phyloP scores from a whole-genome alignment of 202 grass and related monocot species.

The Zizania palustris region DNA sequence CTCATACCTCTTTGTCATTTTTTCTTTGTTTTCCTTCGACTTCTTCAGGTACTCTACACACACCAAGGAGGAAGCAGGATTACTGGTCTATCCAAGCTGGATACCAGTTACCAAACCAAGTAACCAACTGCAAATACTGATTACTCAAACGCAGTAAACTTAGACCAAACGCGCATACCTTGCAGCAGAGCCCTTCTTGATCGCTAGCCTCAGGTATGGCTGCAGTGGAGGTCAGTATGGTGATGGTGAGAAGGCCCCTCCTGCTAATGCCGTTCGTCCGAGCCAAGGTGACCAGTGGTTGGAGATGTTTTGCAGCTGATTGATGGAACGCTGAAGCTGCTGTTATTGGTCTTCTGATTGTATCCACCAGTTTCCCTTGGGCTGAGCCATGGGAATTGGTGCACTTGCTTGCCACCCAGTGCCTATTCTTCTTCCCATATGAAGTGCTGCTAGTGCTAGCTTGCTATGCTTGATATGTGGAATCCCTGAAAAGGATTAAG shows the following conservation, averaged over 20 bases:
- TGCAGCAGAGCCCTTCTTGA: conserved; percentile 74
- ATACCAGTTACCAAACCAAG: neutral
- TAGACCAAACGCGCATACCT: conserved; percentile 35
- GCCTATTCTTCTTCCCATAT: neutral
- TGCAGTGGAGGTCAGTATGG: conserved; percentile 48
- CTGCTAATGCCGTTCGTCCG: conserved; percentile 63
- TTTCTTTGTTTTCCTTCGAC: conserved; percentile 89
- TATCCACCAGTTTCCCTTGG: conserved; percentile 35
- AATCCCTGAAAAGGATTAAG: conserved; percentile 15
- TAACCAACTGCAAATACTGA: neutral
- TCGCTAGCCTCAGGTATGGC: conserved; percentile 56
- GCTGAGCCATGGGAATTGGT: neutral
- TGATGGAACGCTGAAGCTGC: conserved; percentile 49
- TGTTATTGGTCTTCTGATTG: conserved; percentile 33
- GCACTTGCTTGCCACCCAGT: neutral
- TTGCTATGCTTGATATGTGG: conserved; percentile 22
- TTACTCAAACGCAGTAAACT: neutral
- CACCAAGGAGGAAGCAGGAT: neutral
- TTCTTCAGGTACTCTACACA: conserved; percentile 71
- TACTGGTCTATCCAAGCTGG: conserved; percentile 3
- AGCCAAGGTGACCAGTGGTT: conserved; percentile 28
- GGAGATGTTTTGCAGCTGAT: conserved; percentile 40
- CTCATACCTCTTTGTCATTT: conserved; percentile 80
- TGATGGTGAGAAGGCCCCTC: conserved; percentile 68
- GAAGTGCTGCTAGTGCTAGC: neutral